Evolutionary conservation across 2,329 filamentous ascomycete species (phyloP).

Genomic region (Chlorencoelia australis): DNA sequence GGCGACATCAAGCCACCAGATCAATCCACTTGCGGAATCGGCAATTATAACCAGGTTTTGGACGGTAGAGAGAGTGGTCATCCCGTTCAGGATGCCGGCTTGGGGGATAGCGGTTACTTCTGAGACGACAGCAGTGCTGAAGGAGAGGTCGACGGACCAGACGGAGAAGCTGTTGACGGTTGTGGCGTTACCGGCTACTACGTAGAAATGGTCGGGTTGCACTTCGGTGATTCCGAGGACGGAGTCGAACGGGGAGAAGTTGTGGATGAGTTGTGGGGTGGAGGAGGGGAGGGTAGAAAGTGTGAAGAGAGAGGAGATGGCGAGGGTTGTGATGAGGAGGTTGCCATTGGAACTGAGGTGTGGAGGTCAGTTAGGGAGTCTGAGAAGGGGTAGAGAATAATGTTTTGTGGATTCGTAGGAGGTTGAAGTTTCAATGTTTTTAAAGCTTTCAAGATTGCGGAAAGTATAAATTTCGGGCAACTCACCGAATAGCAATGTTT

Average conservation of each 20-base stretch:
- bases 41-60: conserved; percentile 17
- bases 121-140: conserved; percentile 4
- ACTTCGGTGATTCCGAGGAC: conserved; percentile 31
- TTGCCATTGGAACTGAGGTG: conserved; percentile 7
- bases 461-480: too few relatives aligned
- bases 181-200: background rate
- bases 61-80: conserved; percentile 13
- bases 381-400: too few relatives aligned
- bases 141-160: conserved; percentile 11
- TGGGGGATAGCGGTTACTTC: conserved; percentile 14
- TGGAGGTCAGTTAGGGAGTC: conserved; percentile 12
- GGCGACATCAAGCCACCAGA: conserved; percentile 21
- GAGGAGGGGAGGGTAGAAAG: conserved; percentile 1
- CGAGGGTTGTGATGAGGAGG: conserved; percentile 10
- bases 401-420: too few relatives aligned
- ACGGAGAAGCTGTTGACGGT: conserved; percentile 15
- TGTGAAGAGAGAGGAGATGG: background rate
- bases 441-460: too few relatives aligned
- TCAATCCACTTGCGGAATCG: conserved; percentile 20
- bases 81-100: conserved; percentile 18
- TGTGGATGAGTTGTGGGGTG: conserved; percentile 8
- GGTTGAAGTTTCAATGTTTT: too few relatives aligned
- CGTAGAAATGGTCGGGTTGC: conserved; percentile 17
- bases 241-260: conserved; percentile 12
- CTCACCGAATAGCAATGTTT: conserved; percentile 14